A percentile compares a stretch with the other conserved stretches of the same genome.
phyloP scores from a whole-genome alignment of 352 stramenopile genomes.

The Phytophthora ohioensis region DNA sequence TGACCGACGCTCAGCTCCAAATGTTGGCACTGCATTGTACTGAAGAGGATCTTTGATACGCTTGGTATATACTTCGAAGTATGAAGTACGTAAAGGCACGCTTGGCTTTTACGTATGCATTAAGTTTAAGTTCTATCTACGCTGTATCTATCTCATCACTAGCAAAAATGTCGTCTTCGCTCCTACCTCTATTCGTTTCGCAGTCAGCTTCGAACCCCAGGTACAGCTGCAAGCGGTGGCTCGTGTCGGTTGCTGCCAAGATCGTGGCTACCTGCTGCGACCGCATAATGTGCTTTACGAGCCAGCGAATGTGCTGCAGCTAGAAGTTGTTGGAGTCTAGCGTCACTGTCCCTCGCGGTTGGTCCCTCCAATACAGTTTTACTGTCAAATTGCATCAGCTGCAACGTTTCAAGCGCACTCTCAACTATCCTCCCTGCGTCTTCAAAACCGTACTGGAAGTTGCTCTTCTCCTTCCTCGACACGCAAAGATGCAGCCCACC shows the following conservation, averaged over 20 bases:
- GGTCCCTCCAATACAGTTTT: constrained; percentile 11
- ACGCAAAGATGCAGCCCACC: constrained; percentile 59
- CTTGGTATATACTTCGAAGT: background rate
- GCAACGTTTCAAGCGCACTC: constrained; percentile 32
- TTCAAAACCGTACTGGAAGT: constrained; percentile 6
- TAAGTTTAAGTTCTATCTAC: constrained; percentile 22
- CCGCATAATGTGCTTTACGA: constrained; percentile 8
- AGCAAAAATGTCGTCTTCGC: background rate
- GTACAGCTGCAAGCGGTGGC: constrained; percentile 15
- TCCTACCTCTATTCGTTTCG: background rate
- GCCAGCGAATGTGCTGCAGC: constrained; percentile 18
- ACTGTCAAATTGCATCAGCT: constrained; percentile 46
- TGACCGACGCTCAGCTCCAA: no score
- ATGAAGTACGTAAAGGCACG: background rate
- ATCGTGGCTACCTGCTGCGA: constrained; percentile 1
- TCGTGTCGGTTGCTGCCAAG: constrained; percentile 22
- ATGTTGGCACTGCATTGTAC: no score
- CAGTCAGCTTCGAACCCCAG: constrained; percentile 24
- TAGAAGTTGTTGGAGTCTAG: constrained; percentile 26
- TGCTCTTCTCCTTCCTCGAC: constrained; percentile 19
- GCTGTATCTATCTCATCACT: constrained; percentile 1
- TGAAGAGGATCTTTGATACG: no score
- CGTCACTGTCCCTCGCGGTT: background rate
- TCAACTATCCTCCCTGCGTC: constrained; percentile 9
- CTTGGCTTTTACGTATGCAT: constrained; percentile 5